Conservation (phyloP, 2,329 filamentous ascomycete species). For the Neonectria faginata region DNA sequence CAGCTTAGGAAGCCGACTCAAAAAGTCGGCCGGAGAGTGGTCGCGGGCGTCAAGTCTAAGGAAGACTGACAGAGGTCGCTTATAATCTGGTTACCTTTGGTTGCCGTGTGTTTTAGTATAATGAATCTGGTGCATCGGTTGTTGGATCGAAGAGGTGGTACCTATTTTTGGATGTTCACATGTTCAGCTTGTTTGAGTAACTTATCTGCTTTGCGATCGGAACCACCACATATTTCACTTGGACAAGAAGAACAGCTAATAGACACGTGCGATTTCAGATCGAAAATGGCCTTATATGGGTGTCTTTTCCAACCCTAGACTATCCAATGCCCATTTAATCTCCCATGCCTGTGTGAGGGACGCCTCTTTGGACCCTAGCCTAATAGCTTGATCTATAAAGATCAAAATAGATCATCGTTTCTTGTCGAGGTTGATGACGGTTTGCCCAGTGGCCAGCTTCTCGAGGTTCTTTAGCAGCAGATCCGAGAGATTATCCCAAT, state of each 20-base stretch:
- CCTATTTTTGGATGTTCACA: slow-evolving; percentile 8
- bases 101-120: background rate
- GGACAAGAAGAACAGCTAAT: background rate
- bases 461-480: slow-evolving; percentile 49
- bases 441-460: slow-evolving; percentile 41
- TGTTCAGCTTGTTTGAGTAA: background rate
- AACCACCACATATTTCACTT: background rate
- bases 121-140: slow-evolving; percentile 16
- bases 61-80: slow-evolving; percentile 46
- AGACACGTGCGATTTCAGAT: background rate
- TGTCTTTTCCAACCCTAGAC: background rate
- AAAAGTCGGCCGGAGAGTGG: slow-evolving; percentile 61
- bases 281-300: background rate
- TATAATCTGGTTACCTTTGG: slow-evolving; percentile 23
- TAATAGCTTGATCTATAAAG: background rate
- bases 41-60: slow-evolving; percentile 58
- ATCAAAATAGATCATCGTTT: slow-evolving; percentile 1
- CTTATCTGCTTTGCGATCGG: background rate
- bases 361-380: too few relatives aligned
- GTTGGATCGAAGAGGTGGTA: slow-evolving; percentile 13
- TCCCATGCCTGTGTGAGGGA: background rate
- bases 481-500: slow-evolving; percentile 43
- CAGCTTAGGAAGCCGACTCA: slow-evolving; percentile 62
- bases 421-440: slow-evolving; percentile 45
- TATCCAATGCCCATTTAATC: too few relatives aligned